Evolutionary conservation across 2,329 filamentous ascomycete species (phyloP).

Genomic region (Alternaria panax): DNA sequence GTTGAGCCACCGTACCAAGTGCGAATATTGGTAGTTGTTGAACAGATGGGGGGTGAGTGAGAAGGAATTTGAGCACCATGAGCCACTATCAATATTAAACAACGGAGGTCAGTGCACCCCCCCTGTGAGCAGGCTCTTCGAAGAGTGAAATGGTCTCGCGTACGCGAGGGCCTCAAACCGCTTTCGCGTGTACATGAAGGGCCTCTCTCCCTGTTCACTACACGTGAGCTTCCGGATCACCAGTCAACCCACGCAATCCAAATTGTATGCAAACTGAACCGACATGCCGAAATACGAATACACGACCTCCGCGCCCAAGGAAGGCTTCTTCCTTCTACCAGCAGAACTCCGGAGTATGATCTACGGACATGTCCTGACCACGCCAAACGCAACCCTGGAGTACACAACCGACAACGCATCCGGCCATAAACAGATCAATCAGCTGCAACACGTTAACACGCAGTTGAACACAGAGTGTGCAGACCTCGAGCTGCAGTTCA

Average conservation of each 20-base stretch:
- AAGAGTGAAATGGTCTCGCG: background rate
- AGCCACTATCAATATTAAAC: background rate
- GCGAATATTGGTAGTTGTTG: background rate
- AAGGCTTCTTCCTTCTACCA: too few species aligned
- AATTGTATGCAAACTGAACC: background rate
- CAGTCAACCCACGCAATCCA: background rate
- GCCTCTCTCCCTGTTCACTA: background rate
- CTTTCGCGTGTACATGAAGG: background rate
- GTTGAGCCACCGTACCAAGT: background rate
- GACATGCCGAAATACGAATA: too few species aligned
- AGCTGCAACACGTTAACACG: too few species aligned
- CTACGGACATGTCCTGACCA: too few species aligned
- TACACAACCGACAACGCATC: too few species aligned
- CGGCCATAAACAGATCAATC: too few species aligned
- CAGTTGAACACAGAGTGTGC: too few species aligned
- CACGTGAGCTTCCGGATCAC: background rate
- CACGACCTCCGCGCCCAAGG: too few species aligned
- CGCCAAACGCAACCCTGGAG: too few species aligned
- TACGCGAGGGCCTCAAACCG: background rate
- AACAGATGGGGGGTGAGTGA: background rate
- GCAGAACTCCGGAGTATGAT: too few species aligned
- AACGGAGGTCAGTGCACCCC: background rate
- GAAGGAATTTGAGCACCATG: background rate
- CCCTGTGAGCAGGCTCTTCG: background rate
- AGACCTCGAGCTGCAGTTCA: too few species aligned